Conservation (phyloP, 2,329 filamentous ascomycete species). For the Rugonectria rugulosa region DNA sequence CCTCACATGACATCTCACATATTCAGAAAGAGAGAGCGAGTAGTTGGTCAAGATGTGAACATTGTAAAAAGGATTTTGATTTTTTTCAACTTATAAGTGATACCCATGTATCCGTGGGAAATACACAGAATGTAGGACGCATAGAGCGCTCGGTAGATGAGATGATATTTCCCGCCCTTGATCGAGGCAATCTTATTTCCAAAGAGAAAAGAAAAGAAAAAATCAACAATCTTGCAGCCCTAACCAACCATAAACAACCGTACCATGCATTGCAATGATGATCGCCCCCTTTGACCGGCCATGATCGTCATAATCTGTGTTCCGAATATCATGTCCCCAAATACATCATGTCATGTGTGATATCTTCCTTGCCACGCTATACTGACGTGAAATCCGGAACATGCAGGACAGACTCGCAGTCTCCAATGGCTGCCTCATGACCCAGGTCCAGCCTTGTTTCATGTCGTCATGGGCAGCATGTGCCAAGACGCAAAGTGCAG, state of each 20-base stretch:
- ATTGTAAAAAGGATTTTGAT: neutral
- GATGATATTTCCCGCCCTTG: conserved; percentile 14
- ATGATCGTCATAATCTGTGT: neutral
- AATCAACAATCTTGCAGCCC: conserved; percentile 25
- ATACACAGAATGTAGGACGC: conserved; percentile 32
- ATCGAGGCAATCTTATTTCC: conserved; percentile 23
- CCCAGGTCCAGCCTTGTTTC: conserved; percentile 30
- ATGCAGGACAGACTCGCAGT: conserved; percentile 5
- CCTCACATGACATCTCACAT: neutral
- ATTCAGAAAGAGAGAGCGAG: neutral
- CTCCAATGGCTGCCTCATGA: conserved; percentile 21
- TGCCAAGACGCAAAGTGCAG: conserved; percentile 9
- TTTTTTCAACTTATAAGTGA: neutral
- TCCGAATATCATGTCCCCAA: conserved; percentile 2
- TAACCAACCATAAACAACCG: conserved; percentile 11
- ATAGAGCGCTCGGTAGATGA: conserved; percentile 23
- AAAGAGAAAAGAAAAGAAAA: no score
- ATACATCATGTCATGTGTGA: conserved; percentile 6
- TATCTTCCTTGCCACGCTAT: conserved; percentile 4
- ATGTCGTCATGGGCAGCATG: conserved; percentile 20
- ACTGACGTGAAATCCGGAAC: conserved; percentile 2
- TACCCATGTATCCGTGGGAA: conserved; percentile 27
- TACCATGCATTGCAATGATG: neutral
- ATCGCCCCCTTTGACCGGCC: conserved; percentile 2
- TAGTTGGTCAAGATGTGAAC: neutral